Conservation (phyloP, 345 rosid genomes). For the Arabidopsis suecica region DNA sequence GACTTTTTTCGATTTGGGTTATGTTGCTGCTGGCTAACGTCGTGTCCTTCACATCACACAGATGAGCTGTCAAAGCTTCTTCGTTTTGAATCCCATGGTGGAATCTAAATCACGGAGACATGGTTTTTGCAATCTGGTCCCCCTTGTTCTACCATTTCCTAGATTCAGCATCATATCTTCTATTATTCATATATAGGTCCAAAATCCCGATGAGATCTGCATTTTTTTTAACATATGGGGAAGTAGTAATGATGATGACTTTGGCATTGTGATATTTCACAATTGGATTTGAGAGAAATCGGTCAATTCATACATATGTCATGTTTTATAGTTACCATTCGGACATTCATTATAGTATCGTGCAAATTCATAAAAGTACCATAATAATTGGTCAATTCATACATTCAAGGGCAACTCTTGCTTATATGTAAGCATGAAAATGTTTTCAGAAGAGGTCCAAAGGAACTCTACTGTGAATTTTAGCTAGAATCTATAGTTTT, state of each 20-base stretch:
- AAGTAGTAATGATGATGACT: not conserved
- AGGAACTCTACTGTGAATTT: not conserved
- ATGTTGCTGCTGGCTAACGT: slow-evolving; percentile 41
- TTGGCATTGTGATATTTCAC: not conserved
- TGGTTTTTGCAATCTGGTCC: slow-evolving; percentile 38
- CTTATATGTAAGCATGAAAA: too few relatives aligned
- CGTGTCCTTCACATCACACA: slow-evolving; percentile 41
- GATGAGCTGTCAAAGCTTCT: slow-evolving; percentile 47
- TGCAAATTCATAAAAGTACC: too few relatives aligned
- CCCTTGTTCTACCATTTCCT: not conserved
- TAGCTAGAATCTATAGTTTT: not conserved
- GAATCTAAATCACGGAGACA: slow-evolving; percentile 28
- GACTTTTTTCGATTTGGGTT: slow-evolving; percentile 38
- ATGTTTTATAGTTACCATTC: not conserved
- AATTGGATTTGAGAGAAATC: not conserved
- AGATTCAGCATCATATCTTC: slow-evolving; percentile 3
- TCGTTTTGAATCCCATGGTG: slow-evolving; percentile 39
- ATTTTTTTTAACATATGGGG: not conserved
- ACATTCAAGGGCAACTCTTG: not conserved
- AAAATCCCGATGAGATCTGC: not conserved
- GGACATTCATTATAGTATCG: too few relatives aligned
- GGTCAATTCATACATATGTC: not conserved
- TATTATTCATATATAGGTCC: not conserved
- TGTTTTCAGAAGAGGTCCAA: too few relatives aligned
- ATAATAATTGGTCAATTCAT: not conserved